Evolutionary conservation across 352 stramenopile species (phyloP).

Genomic region (Globisporangium megalacanthum): DNA sequence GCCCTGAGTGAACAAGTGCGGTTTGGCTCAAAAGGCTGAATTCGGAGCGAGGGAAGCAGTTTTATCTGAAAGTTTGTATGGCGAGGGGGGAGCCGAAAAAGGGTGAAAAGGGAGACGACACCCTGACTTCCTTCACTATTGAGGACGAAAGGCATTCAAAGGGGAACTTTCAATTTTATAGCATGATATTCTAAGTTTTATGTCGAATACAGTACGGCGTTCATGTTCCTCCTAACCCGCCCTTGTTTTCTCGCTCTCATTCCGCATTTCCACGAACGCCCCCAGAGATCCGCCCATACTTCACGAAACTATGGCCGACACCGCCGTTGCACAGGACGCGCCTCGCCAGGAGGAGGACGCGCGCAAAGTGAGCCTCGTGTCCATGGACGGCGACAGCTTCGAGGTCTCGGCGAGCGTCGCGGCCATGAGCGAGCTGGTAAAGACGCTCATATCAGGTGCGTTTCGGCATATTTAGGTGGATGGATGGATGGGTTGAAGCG

Average conservation of each 20-base stretch:
- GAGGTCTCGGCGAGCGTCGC: slow-evolving; percentile 91
- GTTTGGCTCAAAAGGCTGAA: not conserved
- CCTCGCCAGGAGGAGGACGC: slow-evolving; percentile 64
- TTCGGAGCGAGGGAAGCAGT: not conserved
- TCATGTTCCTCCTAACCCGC: too few species aligned
- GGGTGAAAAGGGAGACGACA: too few species aligned
- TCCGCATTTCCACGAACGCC: not conserved
- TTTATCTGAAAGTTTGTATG: not conserved
- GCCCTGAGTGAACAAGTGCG: too few species aligned
- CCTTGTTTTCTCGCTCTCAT: slow-evolving; percentile 1
- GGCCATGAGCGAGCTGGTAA: slow-evolving; percentile 97
- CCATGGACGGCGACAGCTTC: slow-evolving; percentile 97
- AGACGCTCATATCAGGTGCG: slow-evolving; percentile 94
- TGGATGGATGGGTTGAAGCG: not conserved
- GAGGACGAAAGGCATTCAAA: too few species aligned
- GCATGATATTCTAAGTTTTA: too few species aligned
- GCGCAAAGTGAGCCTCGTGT: slow-evolving; percentile 83
- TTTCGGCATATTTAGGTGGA: not conserved
- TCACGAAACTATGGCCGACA: slow-evolving; percentile 45
- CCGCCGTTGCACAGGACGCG: slow-evolving; percentile 30
- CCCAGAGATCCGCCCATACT: not conserved
- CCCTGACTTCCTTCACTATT: too few species aligned
- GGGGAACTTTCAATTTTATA: too few species aligned
- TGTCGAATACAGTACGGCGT: too few species aligned
- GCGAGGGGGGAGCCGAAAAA: too few species aligned